Base-by-base conservation (phyloP, 129 eudicot species). In the Chrysanthemum makinoi region DNA sequence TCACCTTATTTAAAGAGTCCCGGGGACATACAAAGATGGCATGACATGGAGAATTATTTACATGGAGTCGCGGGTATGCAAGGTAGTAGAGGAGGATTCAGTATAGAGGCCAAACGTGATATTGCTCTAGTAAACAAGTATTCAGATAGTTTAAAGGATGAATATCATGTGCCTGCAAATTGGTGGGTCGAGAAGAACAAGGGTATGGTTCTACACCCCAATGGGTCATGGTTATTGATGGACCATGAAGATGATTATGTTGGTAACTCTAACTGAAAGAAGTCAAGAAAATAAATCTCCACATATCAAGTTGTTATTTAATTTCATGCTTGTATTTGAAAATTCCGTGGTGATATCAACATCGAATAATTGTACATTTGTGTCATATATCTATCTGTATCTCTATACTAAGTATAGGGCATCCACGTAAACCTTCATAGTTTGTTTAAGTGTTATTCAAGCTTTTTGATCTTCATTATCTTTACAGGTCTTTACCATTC, bases 41-140 rank as follows among this genome's bases (percentile, higher is more conserved):
- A 94, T 73, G 84, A 76, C 44, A 56, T 87, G 88, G 98, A 89
- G 81, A 79, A 59, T 33, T 86, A 94, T 75, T 26, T 94, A 78
- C 98, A 94, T 62, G 98, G 98, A 26, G 87, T 94, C 17, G 97
- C 98, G 2, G 97, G 98, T 17, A 79, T 84, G n/a, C 90, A 89
- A 53, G 95, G 88, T 48, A 47, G 44, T 6, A 33, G 69, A 62
- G 88, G 89, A 20, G 93, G 73, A 57, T 94, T 94, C 35, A 66
- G 80, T 55, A 75, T 89, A 63, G 92, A 50, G 19, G 83, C 81
- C 12, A 55, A 79, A 24, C 82, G 95, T 0, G 86, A 81, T 64
- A 63, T 94, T 35, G 86, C 86, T 4, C 76, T 94, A 2, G 84
- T 89, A 19, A 94, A 94, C 57, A 94, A 94, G 76, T 62, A 66